Evolutionary conservation across 805 yeast genomes (phyloP).

Genomic region (Ogataea allantospora): DNA sequence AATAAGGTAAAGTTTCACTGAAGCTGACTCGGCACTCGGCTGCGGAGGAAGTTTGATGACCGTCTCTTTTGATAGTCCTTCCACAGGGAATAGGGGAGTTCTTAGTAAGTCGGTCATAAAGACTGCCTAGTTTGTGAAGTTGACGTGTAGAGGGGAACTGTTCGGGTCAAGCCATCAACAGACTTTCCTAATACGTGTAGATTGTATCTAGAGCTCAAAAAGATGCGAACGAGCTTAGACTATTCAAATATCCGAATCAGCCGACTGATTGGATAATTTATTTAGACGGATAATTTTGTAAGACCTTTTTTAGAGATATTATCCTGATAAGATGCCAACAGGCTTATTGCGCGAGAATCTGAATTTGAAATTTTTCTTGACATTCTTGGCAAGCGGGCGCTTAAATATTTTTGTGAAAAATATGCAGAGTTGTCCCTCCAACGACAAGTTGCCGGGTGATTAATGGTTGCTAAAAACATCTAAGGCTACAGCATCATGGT

Average conservation of each 20-base stretch:
- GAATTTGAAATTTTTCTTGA: neutral
- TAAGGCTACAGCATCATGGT: too few species aligned
- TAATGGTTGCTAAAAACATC: too few species aligned
- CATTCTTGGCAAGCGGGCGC: neutral
- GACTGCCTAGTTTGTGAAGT: neutral
- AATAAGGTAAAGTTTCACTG: constrained; percentile 67
- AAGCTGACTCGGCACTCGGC: constrained; percentile 60
- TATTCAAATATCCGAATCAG: neutral
- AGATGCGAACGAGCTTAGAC: neutral
- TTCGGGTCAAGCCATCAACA: neutral
- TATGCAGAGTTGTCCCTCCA: neutral
- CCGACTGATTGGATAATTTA: neutral
- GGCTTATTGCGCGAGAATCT: neutral
- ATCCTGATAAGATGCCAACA: neutral
- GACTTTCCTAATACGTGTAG: neutral
- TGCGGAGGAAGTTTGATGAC: constrained; percentile 50
- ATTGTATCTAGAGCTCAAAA: neutral
- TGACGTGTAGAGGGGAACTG: neutral
- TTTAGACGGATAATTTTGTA: neutral
- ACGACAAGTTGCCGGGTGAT: neutral
- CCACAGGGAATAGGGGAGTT: constrained; percentile 51
- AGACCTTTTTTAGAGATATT: neutral
- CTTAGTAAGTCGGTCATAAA: constrained; percentile 24
- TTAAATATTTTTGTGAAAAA: too few species aligned
- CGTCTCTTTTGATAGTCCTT: constrained; percentile 35